Evolutionary conservation across 2,329 filamentous ascomycete genomes (phyloP), one percentile per base, ranked within the genome.

Genomic region (Colletotrichum echinochloae): DNA sequence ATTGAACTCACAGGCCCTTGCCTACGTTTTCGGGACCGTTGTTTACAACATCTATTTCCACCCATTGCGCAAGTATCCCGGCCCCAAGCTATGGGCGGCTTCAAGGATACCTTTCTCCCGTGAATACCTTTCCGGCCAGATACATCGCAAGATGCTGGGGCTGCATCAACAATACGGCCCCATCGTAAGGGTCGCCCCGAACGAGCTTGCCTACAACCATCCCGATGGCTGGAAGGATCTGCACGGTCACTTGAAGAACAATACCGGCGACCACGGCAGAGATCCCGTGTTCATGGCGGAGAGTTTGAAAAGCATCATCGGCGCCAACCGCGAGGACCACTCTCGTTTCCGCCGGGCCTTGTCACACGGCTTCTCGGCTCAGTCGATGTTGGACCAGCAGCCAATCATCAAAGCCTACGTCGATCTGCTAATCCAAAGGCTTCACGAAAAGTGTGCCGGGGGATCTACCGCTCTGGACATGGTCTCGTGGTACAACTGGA

Each of bases 161-260:
- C 74, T 84, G 16, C 83, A 84, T 72, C 71, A 77, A 5, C 66
- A 77, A 49, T 84, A 84, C 67, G 85, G 85, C 8, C 78, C 79
- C 1, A 78, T 87, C 1, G 83, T 87, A 5, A 82, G 85, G 7
- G 75, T 85, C 37, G 80, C 79, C 5, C 84, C 85, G 1, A 78
- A 84, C 65, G 83, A 86, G 72, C 79, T 87, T 3, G 81, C 83
- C 1, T 86, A 83, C 74, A 80, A 77, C 49, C 74, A 78, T n/a
- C 75, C 77, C 5, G 67, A 78, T 3, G 74, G 74, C 11, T 83
- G 81, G 78, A 79, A 80, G 71, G 81, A 85, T 39, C 81, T 85
- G 41, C 82, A 82, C 64, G 78, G 79, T 7, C 75, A 78, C 55
- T 52, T 70, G 5, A 66, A 72, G 55, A 56, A 49, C 5, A 35